These are phyloP conservation scores for Pholiota microspora DNA, from an alignment of 768 basidiomycete species.

Conservation along the genomic window DNA sequence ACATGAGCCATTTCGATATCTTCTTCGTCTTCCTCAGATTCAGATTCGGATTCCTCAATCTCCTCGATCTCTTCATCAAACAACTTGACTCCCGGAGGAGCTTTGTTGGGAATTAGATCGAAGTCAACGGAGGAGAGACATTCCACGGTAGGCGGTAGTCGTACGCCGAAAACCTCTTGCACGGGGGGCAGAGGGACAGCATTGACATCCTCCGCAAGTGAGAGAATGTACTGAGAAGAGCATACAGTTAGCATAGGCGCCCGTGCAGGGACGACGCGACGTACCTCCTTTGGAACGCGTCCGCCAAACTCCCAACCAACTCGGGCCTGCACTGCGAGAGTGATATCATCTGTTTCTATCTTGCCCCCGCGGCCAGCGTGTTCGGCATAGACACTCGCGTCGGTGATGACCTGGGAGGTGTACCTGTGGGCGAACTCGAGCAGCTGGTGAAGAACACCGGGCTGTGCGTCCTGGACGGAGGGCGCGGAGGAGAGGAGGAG, in stretches of 20 bases:
- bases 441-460: conserved; percentile 82
- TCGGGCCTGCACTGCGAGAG: conserved; percentile 80
- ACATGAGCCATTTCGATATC: conserved; percentile 74
- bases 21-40: conserved; percentile 60
- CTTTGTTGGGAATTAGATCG: conserved; percentile 82
- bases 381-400: conserved; percentile 85
- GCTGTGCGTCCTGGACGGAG: conserved; percentile 82
- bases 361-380: conserved; percentile 78
- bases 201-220: conserved; percentile 82
- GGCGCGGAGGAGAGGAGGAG: conserved; percentile 82
- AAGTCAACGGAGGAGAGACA: conserved; percentile 82
- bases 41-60: conserved; percentile 71
- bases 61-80: conserved; percentile 85
- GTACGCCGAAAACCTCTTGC: conserved; percentile 86
- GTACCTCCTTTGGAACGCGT: conserved; percentile 84
- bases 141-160: conserved; percentile 68
- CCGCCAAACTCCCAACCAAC: conserved; percentile 94
- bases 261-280: conserved; percentile 16
- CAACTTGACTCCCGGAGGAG: conserved; percentile 71
- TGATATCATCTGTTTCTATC: conserved; percentile 81
- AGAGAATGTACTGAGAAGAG: conserved; percentile 61
- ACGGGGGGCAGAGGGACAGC: conserved; percentile 76
- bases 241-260: neutral
- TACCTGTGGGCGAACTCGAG: conserved; percentile 87
- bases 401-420: conserved; percentile 78